phyloP scores from a whole-genome alignment of 202 grass and related monocot genomes.

The Setaria viridis region DNA sequence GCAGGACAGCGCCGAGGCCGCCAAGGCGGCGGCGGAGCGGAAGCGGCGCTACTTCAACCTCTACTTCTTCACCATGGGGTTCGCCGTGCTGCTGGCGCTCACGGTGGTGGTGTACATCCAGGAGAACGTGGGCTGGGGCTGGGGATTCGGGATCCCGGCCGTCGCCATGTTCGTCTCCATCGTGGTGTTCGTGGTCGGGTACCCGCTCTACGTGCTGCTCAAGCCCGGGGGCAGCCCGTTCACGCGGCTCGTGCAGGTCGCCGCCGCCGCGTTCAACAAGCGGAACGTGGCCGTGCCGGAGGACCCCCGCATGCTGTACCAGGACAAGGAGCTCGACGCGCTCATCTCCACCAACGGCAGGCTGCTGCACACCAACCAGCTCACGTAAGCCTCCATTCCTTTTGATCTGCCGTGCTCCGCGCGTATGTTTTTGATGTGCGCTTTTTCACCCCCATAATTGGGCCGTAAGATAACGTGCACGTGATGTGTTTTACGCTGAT shows the following conservation, averaged over 20 bases:
- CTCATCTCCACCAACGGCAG: constrained; percentile 73
- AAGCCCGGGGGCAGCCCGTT: constrained; percentile 73
- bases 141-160: constrained; percentile 73
- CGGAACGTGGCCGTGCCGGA: constrained; percentile 50
- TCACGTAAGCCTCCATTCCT: constrained; percentile 56
- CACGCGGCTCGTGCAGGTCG: constrained; percentile 68
- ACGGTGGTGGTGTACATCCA: constrained; percentile 87
- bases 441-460: not conserved
- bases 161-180: constrained; percentile 72
- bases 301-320: constrained; percentile 60
- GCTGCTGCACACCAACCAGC: constrained; percentile 74
- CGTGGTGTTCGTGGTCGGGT: constrained; percentile 62
- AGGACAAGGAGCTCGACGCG: constrained; percentile 66
- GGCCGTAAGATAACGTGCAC: not conserved
- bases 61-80: constrained; percentile 78
- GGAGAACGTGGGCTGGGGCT: constrained; percentile 83
- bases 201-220: constrained; percentile 64
- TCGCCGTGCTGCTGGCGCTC: constrained; percentile 62
- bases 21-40: constrained; percentile 13
- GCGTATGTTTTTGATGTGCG: not conserved
- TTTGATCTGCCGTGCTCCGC: not conserved
- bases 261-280: constrained; percentile 65
- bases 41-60: constrained; percentile 83
- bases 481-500: not conserved
- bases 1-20: not conserved